Evolutionary conservation across 345 rosid species (phyloP).

Genomic region (Anastatica hierochuntica): DNA sequence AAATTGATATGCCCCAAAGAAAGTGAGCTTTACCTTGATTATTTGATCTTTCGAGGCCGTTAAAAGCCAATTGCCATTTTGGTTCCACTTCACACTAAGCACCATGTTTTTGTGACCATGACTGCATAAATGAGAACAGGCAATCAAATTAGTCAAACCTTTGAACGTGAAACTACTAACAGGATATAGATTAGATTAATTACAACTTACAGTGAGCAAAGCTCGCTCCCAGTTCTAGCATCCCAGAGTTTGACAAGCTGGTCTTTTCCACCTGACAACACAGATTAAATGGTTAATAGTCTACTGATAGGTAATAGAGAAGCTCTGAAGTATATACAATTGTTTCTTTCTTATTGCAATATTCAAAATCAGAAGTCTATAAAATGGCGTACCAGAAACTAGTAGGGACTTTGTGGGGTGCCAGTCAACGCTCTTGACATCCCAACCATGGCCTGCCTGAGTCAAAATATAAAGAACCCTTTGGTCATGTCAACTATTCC

Average conservation of each 20-base stretch:
- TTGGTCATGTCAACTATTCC: constrained; percentile 32
- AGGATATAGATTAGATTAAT: constrained; percentile 2
- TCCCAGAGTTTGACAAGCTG: constrained; percentile 99
- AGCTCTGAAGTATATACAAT: background rate
- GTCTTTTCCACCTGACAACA: constrained; percentile 79
- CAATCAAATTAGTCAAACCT: constrained; percentile 7
- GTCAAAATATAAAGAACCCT: constrained; percentile 48
- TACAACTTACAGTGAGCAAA: constrained; percentile 75
- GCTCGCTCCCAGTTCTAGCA: constrained; percentile 83
- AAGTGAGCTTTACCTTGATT: constrained; percentile 52
- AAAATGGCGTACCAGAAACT: constrained; percentile 62
- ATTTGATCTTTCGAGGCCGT: constrained; percentile 97
- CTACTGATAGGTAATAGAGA: background rate
- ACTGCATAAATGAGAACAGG: constrained; percentile 40
- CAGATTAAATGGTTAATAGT: constrained; percentile 1
- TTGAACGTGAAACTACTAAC: background rate
- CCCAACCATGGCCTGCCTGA: constrained; percentile 99
- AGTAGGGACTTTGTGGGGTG: constrained; percentile 92
- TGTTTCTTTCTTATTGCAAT: background rate
- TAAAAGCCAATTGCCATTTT: constrained; percentile 95
- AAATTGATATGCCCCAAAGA: background rate
- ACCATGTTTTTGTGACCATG: constrained; percentile 98
- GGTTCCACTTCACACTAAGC: constrained; percentile 97
- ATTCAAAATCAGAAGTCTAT: constrained; percentile 1
- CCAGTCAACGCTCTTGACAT: constrained; percentile 99